Conservation (phyloP, 345 rosid genomes). For the Fremontodendron californicum region DNA sequence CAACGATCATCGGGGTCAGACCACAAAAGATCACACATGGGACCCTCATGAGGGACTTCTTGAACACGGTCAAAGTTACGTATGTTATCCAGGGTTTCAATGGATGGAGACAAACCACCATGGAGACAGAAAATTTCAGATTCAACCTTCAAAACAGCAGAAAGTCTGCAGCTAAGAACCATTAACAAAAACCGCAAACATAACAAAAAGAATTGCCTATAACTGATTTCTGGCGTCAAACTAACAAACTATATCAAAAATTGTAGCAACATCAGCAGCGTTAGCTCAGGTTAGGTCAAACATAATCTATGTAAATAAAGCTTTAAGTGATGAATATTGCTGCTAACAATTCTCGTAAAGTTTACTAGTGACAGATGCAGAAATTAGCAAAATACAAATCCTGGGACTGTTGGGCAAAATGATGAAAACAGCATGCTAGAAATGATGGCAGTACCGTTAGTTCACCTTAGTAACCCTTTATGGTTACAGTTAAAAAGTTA, state of each 20-base stretch:
- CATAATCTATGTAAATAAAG: neutral
- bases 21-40: conserved; percentile 98
- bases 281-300: neutral
- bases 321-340: neutral
- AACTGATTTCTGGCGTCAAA: neutral
- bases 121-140: conserved; percentile 92
- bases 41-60: conserved; percentile 99
- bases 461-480: neutral
- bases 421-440: neutral
- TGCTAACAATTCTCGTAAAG: neutral
- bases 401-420: neutral
- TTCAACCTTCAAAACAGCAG: conserved; percentile 61
- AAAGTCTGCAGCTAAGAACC: conserved; percentile 12
- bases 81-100: conserved; percentile 88
- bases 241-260: neutral
- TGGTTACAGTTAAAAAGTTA: neutral
- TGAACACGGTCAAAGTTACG: conserved; percentile 92
- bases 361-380: neutral
- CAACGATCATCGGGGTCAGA: conserved; percentile 96
- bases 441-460: neutral
- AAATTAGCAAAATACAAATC: neutral
- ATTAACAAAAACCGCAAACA: neutral
- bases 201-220: neutral
- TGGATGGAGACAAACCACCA: conserved; percentile 90
- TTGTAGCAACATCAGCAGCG: neutral